Percentiles rank a stretch among this genome's conserved stretches.
Evolutionary conservation across 2,329 filamentous ascomycete species (phyloP).

Genomic region (Lasiodiplodia hormozganensis): DNA sequence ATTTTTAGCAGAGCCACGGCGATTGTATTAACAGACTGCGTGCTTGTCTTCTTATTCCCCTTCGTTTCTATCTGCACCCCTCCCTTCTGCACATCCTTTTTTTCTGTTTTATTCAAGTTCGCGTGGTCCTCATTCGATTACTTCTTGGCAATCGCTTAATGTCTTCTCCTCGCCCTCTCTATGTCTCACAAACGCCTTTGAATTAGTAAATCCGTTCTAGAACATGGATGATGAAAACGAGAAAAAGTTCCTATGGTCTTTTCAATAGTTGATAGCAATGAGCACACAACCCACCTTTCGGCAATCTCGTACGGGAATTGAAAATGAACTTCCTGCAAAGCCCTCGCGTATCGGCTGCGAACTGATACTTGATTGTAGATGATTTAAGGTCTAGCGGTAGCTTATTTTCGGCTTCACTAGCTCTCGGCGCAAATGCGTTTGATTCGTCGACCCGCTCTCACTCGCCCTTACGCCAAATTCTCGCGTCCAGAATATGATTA

Average conservation of each 20-base stretch:
- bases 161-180: not conserved
- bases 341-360: no score
- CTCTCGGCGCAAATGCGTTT: not conserved
- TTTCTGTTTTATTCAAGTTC: not conserved
- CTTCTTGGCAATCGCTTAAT: not conserved
- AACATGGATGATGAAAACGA: conserved; percentile 21
- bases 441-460: not conserved
- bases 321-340: not conserved
- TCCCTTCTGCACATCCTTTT: not conserved
- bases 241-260: not conserved
- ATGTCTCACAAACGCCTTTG: not conserved
- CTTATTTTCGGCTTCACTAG: not conserved
- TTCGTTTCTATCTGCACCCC: not conserved
- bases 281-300: not conserved
- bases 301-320: not conserved
- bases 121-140: not conserved
- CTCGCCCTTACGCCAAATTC: not conserved
- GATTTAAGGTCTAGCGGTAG: not conserved
- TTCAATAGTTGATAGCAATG: not conserved
- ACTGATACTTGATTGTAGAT: not conserved
- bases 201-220: not conserved
- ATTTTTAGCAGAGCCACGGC: not conserved
- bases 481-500: no score
- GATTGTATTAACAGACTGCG: conserved; percentile 14
- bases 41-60: conserved; percentile 1